phyloP scores from a whole-genome alignment of 495 filamentous ascomycete species.

The Aspergillus asperescens region DNA sequence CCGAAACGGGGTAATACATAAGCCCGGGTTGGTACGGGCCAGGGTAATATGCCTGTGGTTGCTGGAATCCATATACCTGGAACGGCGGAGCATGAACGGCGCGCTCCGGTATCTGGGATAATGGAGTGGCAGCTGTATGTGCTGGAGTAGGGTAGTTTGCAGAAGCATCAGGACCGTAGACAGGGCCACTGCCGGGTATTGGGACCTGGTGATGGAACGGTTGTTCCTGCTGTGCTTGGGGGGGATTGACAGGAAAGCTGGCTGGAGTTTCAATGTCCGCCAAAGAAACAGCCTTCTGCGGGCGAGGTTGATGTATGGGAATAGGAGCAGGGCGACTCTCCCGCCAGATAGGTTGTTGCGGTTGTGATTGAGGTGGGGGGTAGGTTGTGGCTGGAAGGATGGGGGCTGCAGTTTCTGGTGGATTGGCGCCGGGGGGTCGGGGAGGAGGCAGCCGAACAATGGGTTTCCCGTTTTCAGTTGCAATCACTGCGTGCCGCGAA shows the following conservation, averaged over 20 bases:
- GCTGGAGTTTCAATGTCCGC: slow-evolving; percentile 89
- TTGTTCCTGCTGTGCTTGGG: slow-evolving; percentile 69
- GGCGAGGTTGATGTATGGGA: slow-evolving; percentile 93
- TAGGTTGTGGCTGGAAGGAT: slow-evolving; percentile 13
- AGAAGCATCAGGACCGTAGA: slow-evolving; percentile 55
- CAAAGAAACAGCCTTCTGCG: slow-evolving; percentile 90
- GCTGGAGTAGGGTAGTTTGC: slow-evolving; percentile 61
- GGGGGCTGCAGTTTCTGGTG: slow-evolving; percentile 20
- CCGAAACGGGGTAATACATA: slow-evolving; percentile 48
- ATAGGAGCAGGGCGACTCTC: slow-evolving; percentile 72
- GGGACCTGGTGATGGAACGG: slow-evolving; percentile 92
- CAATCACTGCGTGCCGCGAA: slow-evolving; percentile 55
- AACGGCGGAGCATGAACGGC: slow-evolving; percentile 90
- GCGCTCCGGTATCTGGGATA: slow-evolving; percentile 91
- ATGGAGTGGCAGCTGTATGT: slow-evolving; percentile 78
- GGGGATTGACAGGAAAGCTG: slow-evolving; percentile 60
- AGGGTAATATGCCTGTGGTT: slow-evolving; percentile 55
- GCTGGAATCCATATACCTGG: slow-evolving; percentile 66
- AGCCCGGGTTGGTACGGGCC: slow-evolving; percentile 51
- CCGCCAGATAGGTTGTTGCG: slow-evolving; percentile 65
- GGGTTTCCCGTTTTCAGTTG: slow-evolving; percentile 60
- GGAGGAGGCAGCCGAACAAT: slow-evolving; percentile 82
- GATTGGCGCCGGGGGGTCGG: slow-evolving; percentile 31
- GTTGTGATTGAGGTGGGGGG: slow-evolving; percentile 37
- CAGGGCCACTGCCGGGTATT: slow-evolving; percentile 54